A percentile compares a stretch with the other conserved stretches of the same genome.
Evolutionary conservation across 1,139 yeast species (phyloP).

Genomic region (Nematodospora anomalae): DNA sequence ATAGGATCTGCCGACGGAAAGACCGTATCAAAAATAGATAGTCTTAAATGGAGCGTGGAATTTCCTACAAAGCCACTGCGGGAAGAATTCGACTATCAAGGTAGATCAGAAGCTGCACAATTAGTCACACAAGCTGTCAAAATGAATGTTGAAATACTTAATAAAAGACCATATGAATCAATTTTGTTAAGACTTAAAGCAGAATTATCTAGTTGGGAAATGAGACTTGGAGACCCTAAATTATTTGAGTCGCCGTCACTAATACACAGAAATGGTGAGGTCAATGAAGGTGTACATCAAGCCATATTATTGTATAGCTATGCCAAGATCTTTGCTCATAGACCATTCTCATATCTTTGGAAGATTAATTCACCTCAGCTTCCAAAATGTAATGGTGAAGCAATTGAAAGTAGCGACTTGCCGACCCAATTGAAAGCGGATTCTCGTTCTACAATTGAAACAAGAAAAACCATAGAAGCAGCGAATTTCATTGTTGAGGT

Average conservation of each 20-base stretch:
- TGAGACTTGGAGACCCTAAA: slow-evolving; percentile 44
- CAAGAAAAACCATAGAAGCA: slow-evolving; percentile 51
- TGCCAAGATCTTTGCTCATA: slow-evolving; percentile 51
- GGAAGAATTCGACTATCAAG: slow-evolving; percentile 42
- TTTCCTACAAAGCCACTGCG: slow-evolving; percentile 37
- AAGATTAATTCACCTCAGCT: slow-evolving; percentile 45
- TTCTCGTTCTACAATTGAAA: slow-evolving; percentile 46
- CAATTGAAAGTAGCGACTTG: slow-evolving; percentile 13
- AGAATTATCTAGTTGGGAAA: slow-evolving; percentile 49
- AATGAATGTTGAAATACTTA: slow-evolving; percentile 43
- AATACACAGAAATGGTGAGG: slow-evolving; percentile 38
- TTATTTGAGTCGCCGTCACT: slow-evolving; percentile 41
- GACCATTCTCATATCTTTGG: slow-evolving; percentile 53
- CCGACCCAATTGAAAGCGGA: slow-evolving; percentile 20
- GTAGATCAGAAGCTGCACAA: slow-evolving; percentile 47
- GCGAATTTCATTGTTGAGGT: slow-evolving; percentile 49
- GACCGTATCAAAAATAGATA: slow-evolving; percentile 39
- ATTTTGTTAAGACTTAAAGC: slow-evolving; percentile 38
- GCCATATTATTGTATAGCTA: slow-evolving; percentile 45
- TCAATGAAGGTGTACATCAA: slow-evolving; percentile 54
- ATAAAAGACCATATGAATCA: slow-evolving; percentile 33
- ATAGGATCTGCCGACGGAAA: slow-evolving; percentile 55
- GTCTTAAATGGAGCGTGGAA: slow-evolving; percentile 27
- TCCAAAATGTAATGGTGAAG: slow-evolving; percentile 29
- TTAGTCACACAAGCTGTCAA: slow-evolving; percentile 49